Evolutionary conservation across 1,139 yeast genomes (phyloP), one percentile per base, ranked within the genome.

Genomic region (Yamadazyma siamensis): DNA sequence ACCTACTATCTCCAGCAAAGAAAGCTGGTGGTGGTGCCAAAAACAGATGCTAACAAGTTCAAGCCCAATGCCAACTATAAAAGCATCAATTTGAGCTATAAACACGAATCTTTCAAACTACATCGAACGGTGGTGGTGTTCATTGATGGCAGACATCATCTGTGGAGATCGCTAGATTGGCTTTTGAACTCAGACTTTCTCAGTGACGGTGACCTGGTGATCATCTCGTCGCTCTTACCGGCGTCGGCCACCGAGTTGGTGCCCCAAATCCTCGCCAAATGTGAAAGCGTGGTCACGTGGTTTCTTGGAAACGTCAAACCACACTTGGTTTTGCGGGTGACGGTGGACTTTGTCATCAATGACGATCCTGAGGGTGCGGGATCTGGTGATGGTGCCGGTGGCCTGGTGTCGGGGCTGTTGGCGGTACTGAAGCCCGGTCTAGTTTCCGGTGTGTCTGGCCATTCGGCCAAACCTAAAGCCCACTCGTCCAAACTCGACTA

Each of bases 291-390:
- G 14, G 45, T 72, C 27, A 44, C 58, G 24, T 71, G 74, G 49
- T 54, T 71, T 30, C 49, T 65, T 3, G 43, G 56, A 36, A 45
- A 65, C 30, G 44, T 51, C 25, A 29, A 29, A 35, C 29, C 40
- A 13, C 50, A 59, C 24, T 54, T 70, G 33, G 58, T 56, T 26
- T 49, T 76, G 24, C 71, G 71, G 38, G 54, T 78, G 6, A 75
- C 81, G 0, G 71, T 78, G 10, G 84, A 77, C 42, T 61, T 77
- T 38, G 70, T 76, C 11, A 40, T 59, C 19, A 66, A 59, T 30
- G 49, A 36, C 19, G 14, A 25, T 9, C 32, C 29, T 15, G 41
- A 33, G 22, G 22, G 28, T 6, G 32, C 39, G 20, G 34, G 36
- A 3, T 66, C 32, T 13, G n/a, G n/a, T n/a, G n/a, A n/a, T n/a